Evolutionary conservation across 129 eudicot genomes (phyloP), one percentile per base, ranked within the genome.

Genomic region (Tagetes patula): DNA sequence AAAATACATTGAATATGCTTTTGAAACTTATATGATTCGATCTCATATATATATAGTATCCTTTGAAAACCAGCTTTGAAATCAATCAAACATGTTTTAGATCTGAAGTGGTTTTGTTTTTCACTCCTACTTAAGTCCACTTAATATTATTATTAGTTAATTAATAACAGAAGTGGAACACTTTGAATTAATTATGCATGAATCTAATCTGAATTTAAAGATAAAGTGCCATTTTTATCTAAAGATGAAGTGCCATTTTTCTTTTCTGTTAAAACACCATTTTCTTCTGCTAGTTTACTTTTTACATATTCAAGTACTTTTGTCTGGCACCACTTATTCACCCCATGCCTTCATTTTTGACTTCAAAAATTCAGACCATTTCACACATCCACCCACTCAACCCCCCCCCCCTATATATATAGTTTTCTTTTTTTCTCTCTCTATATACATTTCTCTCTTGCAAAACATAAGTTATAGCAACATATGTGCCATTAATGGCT

Each of bases 401-500:
- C 60, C 56, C 0, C 69, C 20, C 52, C 11, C 4, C 9, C 34
- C 36, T 10, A 6, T 20, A 20, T 20, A 20, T 20, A 20, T 0
- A 20, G 27, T 37, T 60, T 34, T 64, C 82, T 56, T 39, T 55
- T 3, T 56, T 27, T 41, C 31, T 61, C 54, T 27, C 69, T 59
- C 64, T 60, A 62, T 41, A 13, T 11, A 5, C 8, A 11, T 1
- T 4, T 12, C 43, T 59, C 40, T 63, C 82, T 55, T 34, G 43
- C 39, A 13, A 63, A 63, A 36, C 65, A 33, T 59, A 32, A 59
- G 6, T 36, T 41, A 58, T 27, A 43, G 48, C 31, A 69, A 3
- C 60, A 63, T 69, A 77, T 61, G 79, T 45, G 50, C 47, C 47
- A 43, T 59, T 74, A 74, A 88, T 88, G 95, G 93, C 83, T 73